phyloP scores from a whole-genome alignment of 176 grass and related monocot species.

The Thalia dealbata region DNA sequence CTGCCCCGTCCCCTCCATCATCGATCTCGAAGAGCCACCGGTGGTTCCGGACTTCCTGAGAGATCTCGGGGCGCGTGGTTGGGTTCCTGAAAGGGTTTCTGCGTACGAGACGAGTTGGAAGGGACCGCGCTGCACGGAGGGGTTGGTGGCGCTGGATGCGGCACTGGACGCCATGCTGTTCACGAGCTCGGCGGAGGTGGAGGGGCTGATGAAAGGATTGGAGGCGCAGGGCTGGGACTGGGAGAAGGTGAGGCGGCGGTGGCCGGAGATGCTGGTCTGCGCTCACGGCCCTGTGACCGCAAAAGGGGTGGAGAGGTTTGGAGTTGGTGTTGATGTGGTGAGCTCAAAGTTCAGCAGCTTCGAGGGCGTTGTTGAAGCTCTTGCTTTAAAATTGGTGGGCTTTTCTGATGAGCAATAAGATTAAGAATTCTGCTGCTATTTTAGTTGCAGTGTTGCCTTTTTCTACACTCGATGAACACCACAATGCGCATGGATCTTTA shows the following conservation, averaged over 20 bases:
- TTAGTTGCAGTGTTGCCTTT: too few species aligned
- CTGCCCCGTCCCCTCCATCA: constrained; percentile 55
- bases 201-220: constrained; percentile 70
- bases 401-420: neutral
- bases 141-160: constrained; percentile 25
- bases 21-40: constrained; percentile 50
- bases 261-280: constrained; percentile 56
- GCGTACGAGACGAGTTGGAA: constrained; percentile 63
- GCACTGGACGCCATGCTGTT: constrained; percentile 60
- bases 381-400: constrained; percentile 14
- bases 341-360: constrained; percentile 69
- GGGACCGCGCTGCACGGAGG: constrained; percentile 38
- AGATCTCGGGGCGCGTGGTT: constrained; percentile 38
- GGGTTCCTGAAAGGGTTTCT: constrained; percentile 38
- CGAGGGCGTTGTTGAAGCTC: constrained; percentile 50
- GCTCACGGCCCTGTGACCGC: constrained; percentile 77
- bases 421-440: too few species aligned
- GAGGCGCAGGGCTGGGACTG: constrained; percentile 59
- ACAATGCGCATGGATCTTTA: too few species aligned
- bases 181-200: constrained; percentile 77
- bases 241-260: constrained; percentile 32
- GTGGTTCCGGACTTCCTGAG: constrained; percentile 51
- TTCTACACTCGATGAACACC: too few species aligned
- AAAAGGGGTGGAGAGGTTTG: constrained; percentile 45
- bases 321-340: constrained; percentile 50